Evolutionary conservation across 2,329 filamentous ascomycete species (phyloP).

Genomic region (Aureobasidium namibiae): DNA sequence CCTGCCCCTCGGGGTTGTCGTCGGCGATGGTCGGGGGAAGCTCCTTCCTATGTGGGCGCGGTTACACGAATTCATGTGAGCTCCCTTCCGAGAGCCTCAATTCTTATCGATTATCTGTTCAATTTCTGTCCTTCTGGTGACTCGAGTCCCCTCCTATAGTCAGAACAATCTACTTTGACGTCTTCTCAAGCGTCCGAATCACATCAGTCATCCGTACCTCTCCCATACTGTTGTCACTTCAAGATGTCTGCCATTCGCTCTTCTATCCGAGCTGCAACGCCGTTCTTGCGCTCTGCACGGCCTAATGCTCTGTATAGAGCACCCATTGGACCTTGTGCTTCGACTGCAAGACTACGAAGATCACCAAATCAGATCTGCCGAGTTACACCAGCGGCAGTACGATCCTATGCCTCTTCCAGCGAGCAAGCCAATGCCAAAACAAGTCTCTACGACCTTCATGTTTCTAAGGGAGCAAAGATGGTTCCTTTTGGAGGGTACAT

Average conservation of each 20-base stretch:
- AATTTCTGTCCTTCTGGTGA: constrained; percentile 6
- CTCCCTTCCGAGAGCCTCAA: constrained; percentile 3
- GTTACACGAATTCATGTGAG: constrained; percentile 1
- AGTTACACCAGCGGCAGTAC: background rate
- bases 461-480: constrained; percentile 79
- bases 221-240: background rate
- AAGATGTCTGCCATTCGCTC: background rate
- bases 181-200: background rate
- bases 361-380: background rate
- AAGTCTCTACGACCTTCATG: constrained; percentile 69
- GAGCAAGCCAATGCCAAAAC: constrained; percentile 37
- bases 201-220: background rate
- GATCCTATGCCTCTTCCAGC: constrained; percentile 7
- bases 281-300: background rate
- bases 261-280: background rate
- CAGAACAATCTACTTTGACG: background rate
- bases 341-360: background rate
- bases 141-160: background rate
- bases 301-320: background rate
- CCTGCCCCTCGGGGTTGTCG: background rate
- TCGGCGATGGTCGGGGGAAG: background rate
- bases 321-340: background rate
- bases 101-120: constrained; percentile 9
- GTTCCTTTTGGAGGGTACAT: constrained; percentile 89
- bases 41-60: constrained; percentile 10